Evolutionary conservation across 768 basidiomycete species (phyloP).

Genomic region (Boletus pseudo-olivaceus): DNA sequence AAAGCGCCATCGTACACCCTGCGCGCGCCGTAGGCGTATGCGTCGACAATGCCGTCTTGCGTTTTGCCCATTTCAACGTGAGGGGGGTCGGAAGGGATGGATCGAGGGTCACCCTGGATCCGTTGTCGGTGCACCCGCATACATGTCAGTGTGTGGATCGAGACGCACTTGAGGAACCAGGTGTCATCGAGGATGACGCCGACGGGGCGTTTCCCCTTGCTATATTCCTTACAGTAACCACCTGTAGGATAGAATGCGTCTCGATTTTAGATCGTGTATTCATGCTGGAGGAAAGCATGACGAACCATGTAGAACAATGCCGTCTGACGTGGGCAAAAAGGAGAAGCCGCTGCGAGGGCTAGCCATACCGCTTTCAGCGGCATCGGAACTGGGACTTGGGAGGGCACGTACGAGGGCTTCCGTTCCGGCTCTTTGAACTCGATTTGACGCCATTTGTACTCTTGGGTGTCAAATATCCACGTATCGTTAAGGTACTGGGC

Average conservation of each 20-base stretch:
- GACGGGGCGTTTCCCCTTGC: slow-evolving; percentile 77
- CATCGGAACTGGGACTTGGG: too few relatives aligned
- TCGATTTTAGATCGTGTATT: background rate
- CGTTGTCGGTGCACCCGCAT: background rate
- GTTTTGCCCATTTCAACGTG: slow-evolving; percentile 78
- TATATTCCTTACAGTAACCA: slow-evolving; percentile 89
- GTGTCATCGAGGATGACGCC: slow-evolving; percentile 90
- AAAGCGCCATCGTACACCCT: slow-evolving; percentile 85
- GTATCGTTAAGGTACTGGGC: slow-evolving; percentile 81
- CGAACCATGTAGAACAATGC: slow-evolving; percentile 74
- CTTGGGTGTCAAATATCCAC: slow-evolving; percentile 83
- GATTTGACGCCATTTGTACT: slow-evolving; percentile 81
- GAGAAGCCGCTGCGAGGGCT: slow-evolving; percentile 84
- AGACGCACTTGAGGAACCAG: slow-evolving; percentile 72
- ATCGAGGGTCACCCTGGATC: slow-evolving; percentile 32
- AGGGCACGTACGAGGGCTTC: slow-evolving; percentile 59
- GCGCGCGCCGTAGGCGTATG: slow-evolving; percentile 64
- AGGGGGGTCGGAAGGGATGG: slow-evolving; percentile 31
- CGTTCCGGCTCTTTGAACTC: slow-evolving; percentile 69
- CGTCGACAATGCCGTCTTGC: slow-evolving; percentile 62
- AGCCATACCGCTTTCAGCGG: background rate
- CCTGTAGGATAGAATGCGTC: slow-evolving; percentile 38
- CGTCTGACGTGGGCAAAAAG: slow-evolving; percentile 73
- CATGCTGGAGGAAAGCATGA: background rate
- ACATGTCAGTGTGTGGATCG: background rate